These are phyloP conservation scores for Penicillium sumatraense DNA, from an alignment of 2,329 filamentous ascomycete genomes.

Conservation along the genomic window DNA sequence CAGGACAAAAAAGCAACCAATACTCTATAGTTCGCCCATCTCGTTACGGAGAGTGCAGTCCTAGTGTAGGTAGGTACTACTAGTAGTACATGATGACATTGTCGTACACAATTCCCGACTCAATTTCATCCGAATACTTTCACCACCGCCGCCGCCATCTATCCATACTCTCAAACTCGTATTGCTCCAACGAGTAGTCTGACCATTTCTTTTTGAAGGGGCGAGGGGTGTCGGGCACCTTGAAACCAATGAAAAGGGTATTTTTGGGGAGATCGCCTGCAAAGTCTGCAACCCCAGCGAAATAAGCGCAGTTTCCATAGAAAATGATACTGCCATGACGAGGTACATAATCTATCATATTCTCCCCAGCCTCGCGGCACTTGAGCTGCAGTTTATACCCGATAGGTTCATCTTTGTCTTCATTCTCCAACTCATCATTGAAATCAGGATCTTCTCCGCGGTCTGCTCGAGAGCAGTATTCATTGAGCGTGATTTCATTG, in stretches of 20 bases:
- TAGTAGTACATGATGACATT: too few species aligned
- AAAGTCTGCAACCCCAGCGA: not conserved
- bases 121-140: not conserved
- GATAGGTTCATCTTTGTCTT: not conserved
- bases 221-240: slow-evolving; percentile 13
- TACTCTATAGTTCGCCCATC: too few species aligned
- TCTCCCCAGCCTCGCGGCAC: not conserved
- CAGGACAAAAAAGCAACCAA: too few species aligned
- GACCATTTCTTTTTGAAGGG: slow-evolving; percentile 8
- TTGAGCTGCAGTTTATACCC: not conserved
- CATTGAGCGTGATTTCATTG: not conserved
- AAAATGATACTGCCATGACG: not conserved
- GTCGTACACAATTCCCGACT: not conserved
- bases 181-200: slow-evolving; percentile 14
- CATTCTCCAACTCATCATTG: not conserved
- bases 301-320: not conserved
- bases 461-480: not conserved
- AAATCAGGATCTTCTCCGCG: not conserved
- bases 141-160: slow-evolving; percentile 3
- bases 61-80: too few species aligned
- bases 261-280: not conserved
- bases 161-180: slow-evolving; percentile 6
- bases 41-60: too few species aligned
- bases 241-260: not conserved
- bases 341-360: not conserved